Percentiles rank a stretch among this genome's conserved stretches.
phyloP scores from a whole-genome alignment of 2,329 filamentous ascomycete species.

The Fusarium burgessii region DNA sequence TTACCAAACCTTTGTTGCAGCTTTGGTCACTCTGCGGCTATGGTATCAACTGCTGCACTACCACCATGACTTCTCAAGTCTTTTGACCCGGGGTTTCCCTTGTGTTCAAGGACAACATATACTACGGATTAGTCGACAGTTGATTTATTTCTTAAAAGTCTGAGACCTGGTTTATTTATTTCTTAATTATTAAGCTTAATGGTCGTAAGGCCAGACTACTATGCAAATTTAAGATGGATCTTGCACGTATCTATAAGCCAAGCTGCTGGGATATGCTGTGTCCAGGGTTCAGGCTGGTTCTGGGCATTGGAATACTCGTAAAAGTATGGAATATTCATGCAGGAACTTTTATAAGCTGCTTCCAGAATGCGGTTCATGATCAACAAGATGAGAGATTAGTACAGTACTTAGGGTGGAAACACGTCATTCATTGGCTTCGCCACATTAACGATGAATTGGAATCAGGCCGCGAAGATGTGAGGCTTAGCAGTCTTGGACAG shows the following conservation, averaged over 20 bases:
- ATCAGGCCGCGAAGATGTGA: slow-evolving; percentile 23
- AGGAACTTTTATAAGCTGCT: background rate
- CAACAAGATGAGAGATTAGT: background rate
- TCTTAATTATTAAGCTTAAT: slow-evolving; percentile 4
- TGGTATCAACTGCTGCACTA: background rate
- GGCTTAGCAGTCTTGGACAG: slow-evolving; percentile 31
- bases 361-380: slow-evolving; percentile 9
- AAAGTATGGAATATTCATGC: background rate
- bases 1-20: background rate
- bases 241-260: background rate
- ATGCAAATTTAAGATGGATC: background rate
- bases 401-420: slow-evolving; percentile 1
- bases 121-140: background rate
- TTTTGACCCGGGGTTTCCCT: background rate
- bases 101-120: background rate
- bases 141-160: background rate
- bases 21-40: background rate
- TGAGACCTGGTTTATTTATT: background rate
- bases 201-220: background rate
- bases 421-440: slow-evolving; percentile 26
- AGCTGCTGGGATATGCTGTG: background rate
- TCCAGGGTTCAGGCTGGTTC: background rate
- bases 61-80: background rate
- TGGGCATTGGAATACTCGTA: slow-evolving; percentile 1
- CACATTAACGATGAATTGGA: slow-evolving; percentile 24